A percentile compares a stretch with the other conserved stretches of the same genome.
Conservation (phyloP, 306 rosid genomes). For the Sindora glabra region DNA sequence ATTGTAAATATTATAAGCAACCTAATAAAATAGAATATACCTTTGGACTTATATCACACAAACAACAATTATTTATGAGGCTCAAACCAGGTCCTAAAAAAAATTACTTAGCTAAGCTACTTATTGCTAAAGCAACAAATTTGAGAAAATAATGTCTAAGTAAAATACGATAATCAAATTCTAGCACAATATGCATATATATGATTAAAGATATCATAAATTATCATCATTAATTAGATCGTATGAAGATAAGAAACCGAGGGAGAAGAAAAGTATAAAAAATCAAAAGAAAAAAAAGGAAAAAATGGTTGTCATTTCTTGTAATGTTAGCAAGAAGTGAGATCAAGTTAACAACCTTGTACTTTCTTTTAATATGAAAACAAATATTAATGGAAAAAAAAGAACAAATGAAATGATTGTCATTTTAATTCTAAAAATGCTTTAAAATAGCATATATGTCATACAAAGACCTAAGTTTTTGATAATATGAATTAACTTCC, state of each 20-base stretch:
- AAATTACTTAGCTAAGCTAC: not conserved
- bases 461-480: not conserved
- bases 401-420: not conserved
- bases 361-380: not conserved
- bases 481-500: not conserved
- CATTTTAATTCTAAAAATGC: not conserved
- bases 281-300: no score
- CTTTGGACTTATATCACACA: no score
- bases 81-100: not conserved
- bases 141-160: not conserved
- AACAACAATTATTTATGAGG: not conserved
- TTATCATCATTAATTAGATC: not conserved
- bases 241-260: not conserved
- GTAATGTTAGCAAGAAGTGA: not conserved
- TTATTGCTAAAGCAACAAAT: not conserved
- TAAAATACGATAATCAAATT: not conserved
- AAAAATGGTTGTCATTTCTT: no score
- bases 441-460: not conserved
- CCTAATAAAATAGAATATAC: no score
- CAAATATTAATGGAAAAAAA: constrained; percentile 3
- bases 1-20: no score
- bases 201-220: not conserved
- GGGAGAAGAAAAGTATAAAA: not conserved
- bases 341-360: not conserved
- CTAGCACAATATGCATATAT: not conserved